Percentiles rank a stretch among this genome's conserved stretches.
Evolutionary conservation across 768 basidiomycete genomes (phyloP).

Genomic region (Pulveroboletus ravenelii): DNA sequence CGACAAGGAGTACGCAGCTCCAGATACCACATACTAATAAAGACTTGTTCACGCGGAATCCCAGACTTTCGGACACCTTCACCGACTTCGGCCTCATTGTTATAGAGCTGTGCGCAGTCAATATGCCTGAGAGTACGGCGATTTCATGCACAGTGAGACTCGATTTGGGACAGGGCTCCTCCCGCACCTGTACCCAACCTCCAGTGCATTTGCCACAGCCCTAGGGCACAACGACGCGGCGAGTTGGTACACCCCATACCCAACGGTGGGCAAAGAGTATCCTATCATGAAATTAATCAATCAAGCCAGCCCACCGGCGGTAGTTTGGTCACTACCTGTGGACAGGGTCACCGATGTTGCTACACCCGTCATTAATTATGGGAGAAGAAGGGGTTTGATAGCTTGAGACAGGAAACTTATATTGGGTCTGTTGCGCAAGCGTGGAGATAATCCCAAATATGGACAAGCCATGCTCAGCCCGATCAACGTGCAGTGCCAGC

Average conservation of each 20-base stretch:
- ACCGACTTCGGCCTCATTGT: slow-evolving; percentile 27
- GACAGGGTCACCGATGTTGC: slow-evolving; percentile 4
- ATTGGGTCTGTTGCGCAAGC: too few species aligned
- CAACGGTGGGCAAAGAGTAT: slow-evolving; percentile 23
- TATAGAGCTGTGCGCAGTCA: slow-evolving; percentile 23
- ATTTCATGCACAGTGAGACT: background rate
- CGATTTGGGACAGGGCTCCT: background rate
- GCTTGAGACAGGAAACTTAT: background rate
- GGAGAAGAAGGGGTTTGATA: background rate
- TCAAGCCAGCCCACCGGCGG: background rate
- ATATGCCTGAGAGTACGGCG: slow-evolving; percentile 18
- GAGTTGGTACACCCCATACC: slow-evolving; percentile 24
- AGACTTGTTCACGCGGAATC: slow-evolving; percentile 26
- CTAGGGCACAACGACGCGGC: slow-evolving; percentile 3
- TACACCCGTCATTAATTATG: slow-evolving; percentile 6
- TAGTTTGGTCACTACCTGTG: slow-evolving; percentile 1
- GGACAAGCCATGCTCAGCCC: too few species aligned
- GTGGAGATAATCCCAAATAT: too few species aligned
- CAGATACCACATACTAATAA: slow-evolving; percentile 23
- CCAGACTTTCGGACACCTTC: slow-evolving; percentile 19
- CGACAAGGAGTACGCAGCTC: background rate
- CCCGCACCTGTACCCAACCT: slow-evolving; percentile 25
- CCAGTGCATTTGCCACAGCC: slow-evolving; percentile 20
- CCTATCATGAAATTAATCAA: slow-evolving; percentile 9
- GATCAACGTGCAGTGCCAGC: too few species aligned